Evolutionary conservation across 495 filamentous ascomycete genomes (phyloP).

Genomic region (Aspergillus saccharolyticus): DNA sequence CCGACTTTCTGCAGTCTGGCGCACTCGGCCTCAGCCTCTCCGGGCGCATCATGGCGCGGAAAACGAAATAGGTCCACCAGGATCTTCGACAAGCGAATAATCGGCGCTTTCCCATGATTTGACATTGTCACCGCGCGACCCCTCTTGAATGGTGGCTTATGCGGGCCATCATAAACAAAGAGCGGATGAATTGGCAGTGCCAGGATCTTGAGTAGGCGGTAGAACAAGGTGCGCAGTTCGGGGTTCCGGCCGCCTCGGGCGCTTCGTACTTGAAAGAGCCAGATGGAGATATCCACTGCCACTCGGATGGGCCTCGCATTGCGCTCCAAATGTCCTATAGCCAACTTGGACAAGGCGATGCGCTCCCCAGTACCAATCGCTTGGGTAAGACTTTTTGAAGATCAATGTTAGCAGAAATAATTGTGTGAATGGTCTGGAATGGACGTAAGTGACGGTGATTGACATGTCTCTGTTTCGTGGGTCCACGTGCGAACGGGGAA

Average conservation of each 20-base stretch:
- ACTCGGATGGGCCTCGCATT: constrained; percentile 71
- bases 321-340: constrained; percentile 66
- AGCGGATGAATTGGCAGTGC: constrained; percentile 77
- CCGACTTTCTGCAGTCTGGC: constrained; percentile 78
- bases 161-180: constrained; percentile 91
- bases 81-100: constrained; percentile 63
- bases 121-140: constrained; percentile 46
- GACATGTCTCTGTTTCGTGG: background rate
- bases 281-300: constrained; percentile 94
- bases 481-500: constrained; percentile 1
- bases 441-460: constrained; percentile 20
- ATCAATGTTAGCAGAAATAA: too few relatives aligned
- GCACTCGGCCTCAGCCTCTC: constrained; percentile 96
- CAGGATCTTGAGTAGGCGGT: constrained; percentile 79
- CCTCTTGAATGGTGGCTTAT: constrained; percentile 88
- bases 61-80: constrained; percentile 83
- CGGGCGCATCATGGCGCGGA: constrained; percentile 78
- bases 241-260: constrained; percentile 86
- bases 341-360: constrained; percentile 77
- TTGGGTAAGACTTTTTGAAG: constrained; percentile 73
- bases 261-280: constrained; percentile 91
- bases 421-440: too few relatives aligned
- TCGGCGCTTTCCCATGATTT: constrained; percentile 43
- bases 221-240: constrained; percentile 87
- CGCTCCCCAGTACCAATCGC: constrained; percentile 80